Evolutionary conservation across 2,329 filamentous ascomycete species (phyloP).

Genomic region (Phialocephala sp.): DNA sequence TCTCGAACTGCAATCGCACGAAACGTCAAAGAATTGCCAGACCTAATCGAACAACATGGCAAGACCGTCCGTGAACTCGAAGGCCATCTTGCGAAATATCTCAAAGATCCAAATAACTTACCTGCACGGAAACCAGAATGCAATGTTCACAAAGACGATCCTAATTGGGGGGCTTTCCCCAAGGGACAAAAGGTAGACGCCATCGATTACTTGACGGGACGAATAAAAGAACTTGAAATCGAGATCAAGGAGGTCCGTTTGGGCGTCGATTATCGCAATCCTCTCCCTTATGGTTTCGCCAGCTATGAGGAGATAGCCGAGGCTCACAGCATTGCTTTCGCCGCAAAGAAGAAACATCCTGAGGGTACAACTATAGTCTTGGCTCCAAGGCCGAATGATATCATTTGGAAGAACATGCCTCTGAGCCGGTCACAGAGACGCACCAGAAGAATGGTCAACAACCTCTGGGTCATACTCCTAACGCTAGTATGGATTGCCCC

Average conservation of each 20-base stretch:
- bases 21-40: constrained; percentile 89
- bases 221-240: constrained; percentile 81
- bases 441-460: constrained; percentile 78
- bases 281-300: constrained; percentile 91
- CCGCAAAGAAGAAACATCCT: constrained; percentile 79
- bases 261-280: constrained; percentile 83
- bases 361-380: constrained; percentile 77
- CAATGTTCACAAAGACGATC: constrained; percentile 80
- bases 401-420: constrained; percentile 94
- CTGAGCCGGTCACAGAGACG: constrained; percentile 71
- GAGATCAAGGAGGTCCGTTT: constrained; percentile 84
- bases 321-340: constrained; percentile 86
- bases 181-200: constrained; percentile 83
- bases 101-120: constrained; percentile 83
- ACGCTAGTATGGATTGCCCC: constrained; percentile 88
- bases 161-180: constrained; percentile 65
- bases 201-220: constrained; percentile 88
- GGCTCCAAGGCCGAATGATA: constrained; percentile 85
- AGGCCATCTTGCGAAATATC: constrained; percentile 82
- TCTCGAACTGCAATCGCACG: constrained; percentile 84
- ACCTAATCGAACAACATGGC: constrained; percentile 84
- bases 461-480: constrained; percentile 80
- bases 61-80: constrained; percentile 83
- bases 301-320: constrained; percentile 89
- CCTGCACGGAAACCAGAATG: constrained; percentile 79